Base-by-base conservation (phyloP, 2,329 filamentous ascomycete species). In the Cladophialophora chaetospira region DNA sequence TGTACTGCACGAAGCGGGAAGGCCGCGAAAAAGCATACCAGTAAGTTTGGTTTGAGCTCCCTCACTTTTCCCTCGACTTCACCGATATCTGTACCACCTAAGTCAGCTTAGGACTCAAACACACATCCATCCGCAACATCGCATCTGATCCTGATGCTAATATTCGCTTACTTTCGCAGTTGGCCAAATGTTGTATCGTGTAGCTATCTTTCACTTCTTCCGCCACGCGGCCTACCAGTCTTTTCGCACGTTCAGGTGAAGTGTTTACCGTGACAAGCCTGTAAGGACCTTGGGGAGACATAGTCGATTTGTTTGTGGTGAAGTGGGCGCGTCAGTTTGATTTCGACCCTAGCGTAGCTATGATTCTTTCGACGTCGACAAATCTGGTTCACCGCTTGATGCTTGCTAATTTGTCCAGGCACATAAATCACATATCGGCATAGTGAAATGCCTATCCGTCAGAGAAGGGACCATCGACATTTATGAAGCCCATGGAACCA, bases 181-280 rank as follows among this genome's bases (percentile, higher is more conserved):
- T 88, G 31, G 76, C 83, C 21, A 81, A 77, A 67, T 88, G 77
- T 33, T 80, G 73, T 62, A 89, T 87, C 1, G 77, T 82, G 70
- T 88, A 88, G 35, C 73, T 73, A 53, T 86, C 84, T 68, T 84
- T 85, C 28, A 89, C 71, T 10, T 77, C 79, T 54, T 86, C 82
- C 9, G 81, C 76, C 33, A 89, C 71, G 0, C 82, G 78, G 9
- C 85, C 85, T 65, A 87, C 81, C 29, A 89, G 71, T 5, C 75
- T 72, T 71, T 83, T 82, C 29, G 86, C 86, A 54, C 85, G 77
- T 61, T 87, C 85, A 0, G 86, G 85, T 1, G 81, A 83, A 1
- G 81, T 87, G 72, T 88, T 88, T 63, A 88, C 84, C 1, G 84
- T 88, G 26, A 88, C 80, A 10, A 88, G 79, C 64, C 76, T 81